These are phyloP conservation scores for Myriosclerotinia scirpicola DNA, from an alignment of 2,329 filamentous ascomycete genomes.

Conservation along the genomic window DNA sequence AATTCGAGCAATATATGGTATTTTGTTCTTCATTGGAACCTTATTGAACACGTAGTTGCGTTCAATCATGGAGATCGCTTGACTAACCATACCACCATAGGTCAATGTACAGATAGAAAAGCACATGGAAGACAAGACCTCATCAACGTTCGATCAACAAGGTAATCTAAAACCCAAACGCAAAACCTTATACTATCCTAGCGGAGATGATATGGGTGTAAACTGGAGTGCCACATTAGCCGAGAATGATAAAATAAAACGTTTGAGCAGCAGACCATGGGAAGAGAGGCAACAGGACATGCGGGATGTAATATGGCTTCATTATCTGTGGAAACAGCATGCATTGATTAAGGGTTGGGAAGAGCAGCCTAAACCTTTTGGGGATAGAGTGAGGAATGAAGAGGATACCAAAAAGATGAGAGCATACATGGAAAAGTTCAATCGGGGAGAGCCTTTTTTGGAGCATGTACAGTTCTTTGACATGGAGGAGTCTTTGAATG, in stretches of 20 bases:
- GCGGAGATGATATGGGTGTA: slow-evolving; percentile 1
- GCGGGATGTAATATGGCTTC: not conserved
- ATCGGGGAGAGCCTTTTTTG: not conserved
- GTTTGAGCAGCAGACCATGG: not conserved
- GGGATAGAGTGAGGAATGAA: not conserved
- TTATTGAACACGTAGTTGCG: too few species aligned
- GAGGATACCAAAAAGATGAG: not conserved
- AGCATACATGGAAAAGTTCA: not conserved
- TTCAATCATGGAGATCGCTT: too few species aligned
- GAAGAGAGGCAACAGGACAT: not conserved
- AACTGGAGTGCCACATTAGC: not conserved
- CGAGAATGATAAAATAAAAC: not conserved
- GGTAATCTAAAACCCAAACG: not conserved
- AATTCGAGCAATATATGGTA: not conserved
- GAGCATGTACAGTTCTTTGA: too few species aligned
- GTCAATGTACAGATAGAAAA: too few species aligned
- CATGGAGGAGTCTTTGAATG: not conserved
- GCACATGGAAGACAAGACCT: too few species aligned
- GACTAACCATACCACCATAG: too few species aligned
- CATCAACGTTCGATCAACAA: not conserved
- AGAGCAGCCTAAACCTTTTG: not conserved
- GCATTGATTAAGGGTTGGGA: not conserved
- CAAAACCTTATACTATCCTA: not conserved
- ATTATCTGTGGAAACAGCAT: not conserved
- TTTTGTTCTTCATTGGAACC: too few species aligned